Evolutionary conservation across 2,329 filamentous ascomycete genomes (phyloP).

Genomic region (Aspergillus fijiensis): DNA sequence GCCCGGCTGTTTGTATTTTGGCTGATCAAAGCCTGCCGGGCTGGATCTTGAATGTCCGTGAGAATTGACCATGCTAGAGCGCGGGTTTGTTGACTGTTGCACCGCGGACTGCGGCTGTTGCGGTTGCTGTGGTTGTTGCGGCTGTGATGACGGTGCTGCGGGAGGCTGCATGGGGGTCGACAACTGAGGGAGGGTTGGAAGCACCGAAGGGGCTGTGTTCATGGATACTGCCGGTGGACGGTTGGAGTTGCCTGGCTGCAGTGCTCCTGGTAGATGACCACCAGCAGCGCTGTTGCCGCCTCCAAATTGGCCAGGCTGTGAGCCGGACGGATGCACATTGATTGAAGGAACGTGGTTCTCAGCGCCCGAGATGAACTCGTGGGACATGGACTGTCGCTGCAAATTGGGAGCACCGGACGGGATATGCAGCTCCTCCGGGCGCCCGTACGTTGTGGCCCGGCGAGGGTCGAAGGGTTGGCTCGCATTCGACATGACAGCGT

Average conservation of each 20-base stretch:
- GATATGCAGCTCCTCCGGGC: conserved; percentile 59
- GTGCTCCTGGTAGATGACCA: conserved; percentile 56
- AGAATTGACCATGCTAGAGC: conserved; percentile 62
- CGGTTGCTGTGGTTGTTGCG: conserved; percentile 15
- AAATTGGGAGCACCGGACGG: conserved; percentile 43
- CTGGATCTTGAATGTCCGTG: conserved; percentile 84
- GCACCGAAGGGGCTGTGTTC: conserved; percentile 58
- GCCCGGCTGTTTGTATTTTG: conserved; percentile 64
- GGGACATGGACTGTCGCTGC: conserved; percentile 43
- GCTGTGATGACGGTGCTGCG: conserved; percentile 6
- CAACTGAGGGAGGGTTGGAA: conserved; percentile 56
- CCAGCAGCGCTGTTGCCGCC: conserved; percentile 40
- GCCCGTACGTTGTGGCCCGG: conserved; percentile 47
- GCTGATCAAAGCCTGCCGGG: conserved; percentile 62
- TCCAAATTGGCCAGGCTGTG: conserved; percentile 50
- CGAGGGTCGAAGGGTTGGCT: conserved; percentile 52
- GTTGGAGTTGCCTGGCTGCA: conserved; percentile 56
- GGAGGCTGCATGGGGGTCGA: conserved; percentile 33
- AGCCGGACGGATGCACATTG: conserved; percentile 59
- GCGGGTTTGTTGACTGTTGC: conserved; percentile 51
- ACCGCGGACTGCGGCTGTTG: conserved; percentile 18
- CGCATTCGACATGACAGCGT: conserved; percentile 43
- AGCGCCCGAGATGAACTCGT: conserved; percentile 52
- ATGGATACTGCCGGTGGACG: conserved; percentile 54
- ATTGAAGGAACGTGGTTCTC: conserved; percentile 56